phyloP scores from a whole-genome alignment of 2,329 filamentous ascomycete genomes.

The Neofusicoccum parvum region DNA sequence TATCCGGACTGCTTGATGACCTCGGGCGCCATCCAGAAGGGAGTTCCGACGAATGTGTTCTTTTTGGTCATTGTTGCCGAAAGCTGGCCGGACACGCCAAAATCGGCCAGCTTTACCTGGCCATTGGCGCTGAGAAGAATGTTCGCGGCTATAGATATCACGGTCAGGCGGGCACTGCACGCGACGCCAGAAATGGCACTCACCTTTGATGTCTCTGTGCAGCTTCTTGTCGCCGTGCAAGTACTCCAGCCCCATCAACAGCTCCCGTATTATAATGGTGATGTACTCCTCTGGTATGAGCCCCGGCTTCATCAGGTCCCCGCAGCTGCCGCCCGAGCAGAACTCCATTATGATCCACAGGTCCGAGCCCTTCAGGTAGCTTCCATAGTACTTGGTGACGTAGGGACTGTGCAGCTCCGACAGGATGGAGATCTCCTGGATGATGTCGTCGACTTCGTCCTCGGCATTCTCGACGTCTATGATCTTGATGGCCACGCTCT shows the following conservation, averaged over 20 bases:
- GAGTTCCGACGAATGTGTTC: slow-evolving; percentile 97
- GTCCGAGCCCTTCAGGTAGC: slow-evolving; percentile 92
- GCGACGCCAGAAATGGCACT: slow-evolving; percentile 24
- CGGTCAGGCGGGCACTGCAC: not conserved
- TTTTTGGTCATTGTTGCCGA: slow-evolving; percentile 99
- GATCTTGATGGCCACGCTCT: slow-evolving; percentile 95
- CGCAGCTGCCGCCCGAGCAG: slow-evolving; percentile 94
- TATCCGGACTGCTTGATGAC: slow-evolving; percentile 98
- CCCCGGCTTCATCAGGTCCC: slow-evolving; percentile 92
- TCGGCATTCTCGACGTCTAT: slow-evolving; percentile 99
- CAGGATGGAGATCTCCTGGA: slow-evolving; percentile 96
- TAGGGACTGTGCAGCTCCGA: slow-evolving; percentile 95
- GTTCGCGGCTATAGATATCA: slow-evolving; percentile 71
- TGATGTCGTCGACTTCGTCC: slow-evolving; percentile 99
- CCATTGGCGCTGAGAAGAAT: slow-evolving; percentile 85
- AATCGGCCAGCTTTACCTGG: slow-evolving; percentile 96
- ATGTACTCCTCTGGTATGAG: slow-evolving; percentile 93
- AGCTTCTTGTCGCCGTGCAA: slow-evolving; percentile 94
- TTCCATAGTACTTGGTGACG: slow-evolving; percentile 97
- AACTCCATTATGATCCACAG: slow-evolving; percentile 99
- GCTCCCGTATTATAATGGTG: slow-evolving; percentile 87
- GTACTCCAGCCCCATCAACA: slow-evolving; percentile 89
- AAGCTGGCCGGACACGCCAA: slow-evolving; percentile 93
- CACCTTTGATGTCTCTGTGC: slow-evolving; percentile 94
- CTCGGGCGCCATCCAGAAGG: slow-evolving; percentile 99